A percentile compares a stretch with the other conserved stretches of the same genome.
phyloP scores from a whole-genome alignment of 768 basidiomycete genomes.

The Xanthoconium purpureum region DNA sequence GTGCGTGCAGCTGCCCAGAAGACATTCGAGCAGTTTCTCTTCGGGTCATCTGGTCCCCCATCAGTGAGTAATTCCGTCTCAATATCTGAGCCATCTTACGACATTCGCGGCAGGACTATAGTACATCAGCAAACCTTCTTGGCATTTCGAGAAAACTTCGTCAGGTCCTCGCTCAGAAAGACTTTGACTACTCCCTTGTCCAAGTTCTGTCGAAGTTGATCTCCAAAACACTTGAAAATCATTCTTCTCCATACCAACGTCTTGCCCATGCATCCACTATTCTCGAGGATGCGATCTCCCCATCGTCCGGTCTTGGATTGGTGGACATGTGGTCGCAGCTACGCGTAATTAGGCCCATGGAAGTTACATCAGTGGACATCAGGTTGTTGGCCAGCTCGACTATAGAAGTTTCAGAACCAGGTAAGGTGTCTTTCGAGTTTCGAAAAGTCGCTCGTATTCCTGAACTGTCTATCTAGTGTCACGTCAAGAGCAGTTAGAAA shows the following conservation, averaged over 20 bases:
- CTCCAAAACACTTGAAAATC: constrained; percentile 36
- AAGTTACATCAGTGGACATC: constrained; percentile 19
- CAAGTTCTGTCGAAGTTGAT: constrained; percentile 60
- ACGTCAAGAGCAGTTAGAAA: constrained; percentile 24
- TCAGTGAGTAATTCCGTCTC: constrained; percentile 25
- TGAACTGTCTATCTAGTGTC: constrained; percentile 13
- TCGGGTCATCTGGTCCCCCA: neutral
- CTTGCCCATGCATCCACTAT: constrained; percentile 33
- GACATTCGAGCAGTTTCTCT: constrained; percentile 21
- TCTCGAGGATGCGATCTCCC: constrained; percentile 50
- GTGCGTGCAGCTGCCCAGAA: constrained; percentile 12
- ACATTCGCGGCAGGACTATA: constrained; percentile 29
- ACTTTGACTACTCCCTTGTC: constrained; percentile 65
- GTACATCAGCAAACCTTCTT: constrained; percentile 38
- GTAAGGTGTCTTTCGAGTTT: constrained; percentile 7
- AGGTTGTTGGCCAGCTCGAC: constrained; percentile 11
- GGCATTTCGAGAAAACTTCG: constrained; percentile 42
- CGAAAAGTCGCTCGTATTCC: neutral
- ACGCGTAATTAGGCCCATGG: constrained; percentile 19
- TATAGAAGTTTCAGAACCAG: neutral
- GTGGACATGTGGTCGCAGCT: constrained; percentile 66
- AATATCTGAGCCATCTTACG: neutral
- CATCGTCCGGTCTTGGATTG: constrained; percentile 71
- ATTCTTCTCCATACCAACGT: constrained; percentile 33
- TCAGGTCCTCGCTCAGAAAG: constrained; percentile 33